Base-by-base conservation (phyloP, 1,284 basidiomycete genomes). In the Malassezia dermatis region DNA sequence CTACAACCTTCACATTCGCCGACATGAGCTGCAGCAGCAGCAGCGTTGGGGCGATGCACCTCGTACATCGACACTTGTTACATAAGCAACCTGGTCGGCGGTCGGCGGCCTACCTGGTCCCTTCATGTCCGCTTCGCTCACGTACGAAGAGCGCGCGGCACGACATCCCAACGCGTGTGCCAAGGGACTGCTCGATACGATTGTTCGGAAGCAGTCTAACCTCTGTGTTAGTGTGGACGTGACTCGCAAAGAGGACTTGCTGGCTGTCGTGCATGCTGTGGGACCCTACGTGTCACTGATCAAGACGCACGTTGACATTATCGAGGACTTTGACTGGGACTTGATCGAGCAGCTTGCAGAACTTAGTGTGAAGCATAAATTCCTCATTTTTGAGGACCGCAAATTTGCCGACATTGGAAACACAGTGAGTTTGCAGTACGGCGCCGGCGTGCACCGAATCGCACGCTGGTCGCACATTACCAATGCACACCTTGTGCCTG, bases 341-440 rank as follows among this genome's bases (percentile, higher is more conserved):
- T 77, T 96, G 41, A 82, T 93, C 52, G 77, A 83, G 28, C 79
- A 82, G 58, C 80, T 99, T 39, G 79, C 83, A 56, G 78, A 78
- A 43, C 81, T 98, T 11, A 84, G 85, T 70, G 72, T 78, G 45
- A 85, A 87, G 75, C 84, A 94, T 65, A 88, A 96, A 70, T 98
- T 98, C 77, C 76, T 95, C 54, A 93, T 96, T 71, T 99, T 98
- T 65, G 93, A 98, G 77, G 94, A 99, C 78, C 81, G 94, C 64
- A 99, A 99, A 77, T 99, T 99, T 71, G 94, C 94, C 21, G 94
- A 99, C 77, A 98, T 99, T 60, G 93, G 93, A 39, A 96, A 96
- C 78, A 98, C 94, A 2, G 94, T 96, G 58, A 83, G 85, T 6
- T 79, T 95, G 27, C 94, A 99, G 75, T 99, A 99, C 78, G 86